Base-by-base conservation (phyloP, 2,329 filamentous ascomycete genomes). In the Colletotrichum brevisporum region DNA sequence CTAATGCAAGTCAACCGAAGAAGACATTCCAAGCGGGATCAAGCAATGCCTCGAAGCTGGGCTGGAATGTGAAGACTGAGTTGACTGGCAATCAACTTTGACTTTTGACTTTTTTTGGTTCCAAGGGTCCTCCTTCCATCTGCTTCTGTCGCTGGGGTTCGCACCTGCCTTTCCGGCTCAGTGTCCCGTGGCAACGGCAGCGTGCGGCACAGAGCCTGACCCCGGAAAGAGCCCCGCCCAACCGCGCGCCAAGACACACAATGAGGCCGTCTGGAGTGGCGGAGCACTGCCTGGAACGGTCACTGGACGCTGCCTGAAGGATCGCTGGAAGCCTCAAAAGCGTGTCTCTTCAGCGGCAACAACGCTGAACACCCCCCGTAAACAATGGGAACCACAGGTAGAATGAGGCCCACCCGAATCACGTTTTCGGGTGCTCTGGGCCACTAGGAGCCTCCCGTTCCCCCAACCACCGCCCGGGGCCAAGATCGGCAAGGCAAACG, bases 341-440 rank as follows among this genome's bases (percentile, higher is more conserved):
- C 52, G 31, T 26, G 21, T 21, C 18, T 55, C 50, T 50, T 24
- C 59, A 47, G 51, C 51, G 41, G 51, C 47, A 18, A 59, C 21
- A 50, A 21, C 45, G 51, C 51, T 26, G 51, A 36, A 18, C 53
- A 16, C 16, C 45, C 47, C 48, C 39, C 55, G 48, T 55, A 60
- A 60, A 60, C 57, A 43, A 51, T 45, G 47, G 9, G 1, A 39
- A 60, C 57, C 57, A 47, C 55, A 52, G 36, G 26, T 12, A 47
- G 21, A 60, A 45, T 57, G 54, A 68, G 60, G 60, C 65, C 65
- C 65, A 64, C 65, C 60, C 39, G 48, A 54, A 65, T 58, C 54
- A 64, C 63, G 63, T 55, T 62, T 67, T 55, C 51, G 63, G 63
- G 39, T 26, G 13, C 24, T 21, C 13, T 52, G 31, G 58, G 39